phyloP scores from a whole-genome alignment of 2,329 filamentous ascomycete genomes.

The Monosporascus sp. region DNA sequence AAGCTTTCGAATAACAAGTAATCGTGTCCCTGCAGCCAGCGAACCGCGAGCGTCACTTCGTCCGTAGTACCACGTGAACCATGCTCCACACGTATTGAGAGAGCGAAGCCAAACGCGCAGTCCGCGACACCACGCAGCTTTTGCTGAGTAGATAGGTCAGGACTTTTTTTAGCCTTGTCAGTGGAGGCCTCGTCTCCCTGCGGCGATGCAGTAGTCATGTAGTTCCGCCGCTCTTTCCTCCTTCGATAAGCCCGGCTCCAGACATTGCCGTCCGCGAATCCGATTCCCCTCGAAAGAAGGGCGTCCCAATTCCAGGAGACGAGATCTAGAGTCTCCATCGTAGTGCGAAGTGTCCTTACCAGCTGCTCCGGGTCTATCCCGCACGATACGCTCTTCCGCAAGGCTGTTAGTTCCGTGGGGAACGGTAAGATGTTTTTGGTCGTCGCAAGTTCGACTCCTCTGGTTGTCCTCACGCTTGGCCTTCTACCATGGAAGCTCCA shows the following conservation, averaged over 20 bases:
- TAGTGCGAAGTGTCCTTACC: slow-evolving; percentile 31
- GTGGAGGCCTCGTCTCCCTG: slow-evolving; percentile 4
- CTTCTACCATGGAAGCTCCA: slow-evolving; percentile 76
- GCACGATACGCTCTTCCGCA: slow-evolving; percentile 29
- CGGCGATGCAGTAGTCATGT: slow-evolving; percentile 8
- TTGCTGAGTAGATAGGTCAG: slow-evolving; percentile 6
- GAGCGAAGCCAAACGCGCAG: slow-evolving; percentile 53
- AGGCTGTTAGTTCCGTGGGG: slow-evolving; percentile 33
- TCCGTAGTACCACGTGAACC: slow-evolving; percentile 25
- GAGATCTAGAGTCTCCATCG: slow-evolving; percentile 53
- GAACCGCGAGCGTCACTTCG: slow-evolving; percentile 45
- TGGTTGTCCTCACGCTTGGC: slow-evolving; percentile 46
- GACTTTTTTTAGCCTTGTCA: background rate
- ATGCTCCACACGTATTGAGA: slow-evolving; percentile 40
- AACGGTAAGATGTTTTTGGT: slow-evolving; percentile 41
- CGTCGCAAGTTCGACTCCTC: slow-evolving; percentile 32
- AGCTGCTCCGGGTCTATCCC: slow-evolving; percentile 5
- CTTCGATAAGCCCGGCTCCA: slow-evolving; percentile 73
- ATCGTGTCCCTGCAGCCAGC: slow-evolving; percentile 75
- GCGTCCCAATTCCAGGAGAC: slow-evolving; percentile 59
- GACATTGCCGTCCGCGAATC: slow-evolving; percentile 64
- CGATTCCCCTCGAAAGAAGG: slow-evolving; percentile 48
- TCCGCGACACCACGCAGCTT: slow-evolving; percentile 29
- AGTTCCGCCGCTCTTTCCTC: slow-evolving; percentile 39
- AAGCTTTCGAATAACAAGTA: slow-evolving; percentile 79